phyloP scores from a whole-genome alignment of 768 basidiomycete species.

The Galerina sulciceps region DNA sequence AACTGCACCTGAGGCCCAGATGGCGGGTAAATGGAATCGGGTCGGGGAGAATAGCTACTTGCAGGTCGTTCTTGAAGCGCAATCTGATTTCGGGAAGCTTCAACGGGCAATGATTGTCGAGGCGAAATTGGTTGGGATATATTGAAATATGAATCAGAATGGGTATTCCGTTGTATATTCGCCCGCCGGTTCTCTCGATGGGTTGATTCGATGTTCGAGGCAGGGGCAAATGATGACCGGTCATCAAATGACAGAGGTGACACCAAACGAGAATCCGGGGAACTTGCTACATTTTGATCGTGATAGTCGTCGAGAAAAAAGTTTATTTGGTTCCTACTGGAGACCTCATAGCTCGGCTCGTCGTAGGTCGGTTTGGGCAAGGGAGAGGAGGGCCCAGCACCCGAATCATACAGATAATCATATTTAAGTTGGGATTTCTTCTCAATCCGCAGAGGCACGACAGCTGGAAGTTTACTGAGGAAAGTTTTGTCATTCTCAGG shows the following conservation, averaged over 20 bases:
- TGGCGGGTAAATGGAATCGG: not conserved
- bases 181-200: too few relatives aligned
- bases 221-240: not conserved
- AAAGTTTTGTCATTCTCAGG: not conserved
- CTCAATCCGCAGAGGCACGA: slow-evolving; percentile 27
- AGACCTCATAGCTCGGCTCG: not conserved
- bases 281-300: not conserved
- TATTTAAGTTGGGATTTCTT: slow-evolving; percentile 24
- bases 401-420: not conserved
- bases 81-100: slow-evolving; percentile 4
- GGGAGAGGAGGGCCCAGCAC: not conserved
- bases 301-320: too few relatives aligned
- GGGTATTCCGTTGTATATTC: too few relatives aligned
- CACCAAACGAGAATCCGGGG: not conserved
- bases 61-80: not conserved
- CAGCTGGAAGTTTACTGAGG: slow-evolving; percentile 9
- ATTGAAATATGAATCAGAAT: not conserved
- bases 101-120: slow-evolving; percentile 15
- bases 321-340: too few relatives aligned
- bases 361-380: not conserved
- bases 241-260: not conserved
- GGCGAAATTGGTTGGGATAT: not conserved
- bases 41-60: not conserved
- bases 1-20: slow-evolving; percentile 34
- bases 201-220: too few relatives aligned